Evolutionary conservation across 164 flowering plant genomes (phyloP), one percentile per base, ranked within the genome.

Genomic region (Magnolia officinalis): DNA sequence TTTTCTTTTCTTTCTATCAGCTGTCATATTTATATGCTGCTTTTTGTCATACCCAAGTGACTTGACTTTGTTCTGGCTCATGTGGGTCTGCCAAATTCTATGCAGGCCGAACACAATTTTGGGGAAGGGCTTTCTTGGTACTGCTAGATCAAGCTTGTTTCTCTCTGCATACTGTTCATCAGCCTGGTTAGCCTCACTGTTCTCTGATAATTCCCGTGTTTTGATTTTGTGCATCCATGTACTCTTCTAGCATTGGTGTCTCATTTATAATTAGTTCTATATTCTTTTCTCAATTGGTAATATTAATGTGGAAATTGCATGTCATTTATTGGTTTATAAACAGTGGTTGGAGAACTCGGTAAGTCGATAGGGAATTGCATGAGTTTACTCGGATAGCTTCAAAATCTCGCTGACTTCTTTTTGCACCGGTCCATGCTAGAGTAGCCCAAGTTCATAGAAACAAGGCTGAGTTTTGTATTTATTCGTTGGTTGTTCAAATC

Each of bases 61-160:
- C 1, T 71, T 73, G 71, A 21, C 65, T 23, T 66, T 72, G 18
- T 64, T 75, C 55, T 21, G 23, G 20, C 16, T 67, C 5, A 6
- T 16, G 70, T 13, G n/a, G 5, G 67, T 29, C 1, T 29, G 20
- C 14, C 31, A 8, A 52, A 50, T 26, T 24, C 45, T 29, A 14
- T 89, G 85, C 95, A 94, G 99, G 86, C 92, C 95, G 29, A 74
- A 67, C 80, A 80, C 87, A 69, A 91, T 96, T 79, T 80, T 94
- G 77, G 90, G 87, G 45, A 96, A 92, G 84, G 86, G 95, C 74
- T 84, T 91, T 76, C 77, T 94, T 58, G 99, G 99, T 63, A 94
- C 92, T 63, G 94, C 97, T 74, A 89, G 98, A 83, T 96, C 99
- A 72, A 94, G 99, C 88, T 84, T 96, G 83, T 96, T 96, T 82